Evolutionary conservation across 345 rosid species (phyloP).

Genomic region (sweet orange (Citrus sinensis)): DVS_A1.0 CM039164.1:27439001-27439500

Average conservation of each 20-base stretch:
- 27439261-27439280: not conserved
- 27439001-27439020: not conserved
- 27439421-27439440: conserved; percentile 50
- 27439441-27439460: conserved; percentile 76
- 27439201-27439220: conserved; percentile 31
- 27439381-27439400: not conserved
- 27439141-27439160: conserved; percentile 95
- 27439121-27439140: conserved; percentile 71
- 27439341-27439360: no score
- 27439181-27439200: conserved; percentile 74
- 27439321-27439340: not conserved
- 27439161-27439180: conserved; percentile 77
- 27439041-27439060: not conserved
- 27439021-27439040: not conserved
- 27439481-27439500: conserved; percentile 39
- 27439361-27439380: not conserved
- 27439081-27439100: not conserved
- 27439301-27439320: not conserved
- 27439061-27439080: no score
- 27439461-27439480: conserved; percentile 68
- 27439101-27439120: conserved; percentile 54
- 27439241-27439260: not conserved
- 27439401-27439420: not conserved
- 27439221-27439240: no score
- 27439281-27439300: no score